phyloP scores from a whole-genome alignment of 179 eudicot genomes.

The Silene coronaria region DNA sequence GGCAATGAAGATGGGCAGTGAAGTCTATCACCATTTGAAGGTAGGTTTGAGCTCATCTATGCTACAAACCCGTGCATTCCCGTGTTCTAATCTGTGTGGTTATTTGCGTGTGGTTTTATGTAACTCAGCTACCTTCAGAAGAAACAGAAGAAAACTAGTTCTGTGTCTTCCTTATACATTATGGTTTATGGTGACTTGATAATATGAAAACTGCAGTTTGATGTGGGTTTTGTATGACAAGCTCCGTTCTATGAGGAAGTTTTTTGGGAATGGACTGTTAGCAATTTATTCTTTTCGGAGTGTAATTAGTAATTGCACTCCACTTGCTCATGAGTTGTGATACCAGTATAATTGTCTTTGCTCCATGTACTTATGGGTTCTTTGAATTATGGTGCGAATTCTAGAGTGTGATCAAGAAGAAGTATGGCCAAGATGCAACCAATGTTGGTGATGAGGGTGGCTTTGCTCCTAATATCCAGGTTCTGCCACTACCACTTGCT shows the following conservation, averaged over 20 bases:
- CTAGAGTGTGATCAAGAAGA: conserved; percentile 93
- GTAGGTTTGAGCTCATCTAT: conserved; percentile 22
- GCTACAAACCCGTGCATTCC: neutral
- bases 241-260: neutral
- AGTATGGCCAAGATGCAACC: conserved; percentile 95
- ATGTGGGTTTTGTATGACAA: neutral
- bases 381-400: conserved; percentile 11
- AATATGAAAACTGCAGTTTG: neutral
- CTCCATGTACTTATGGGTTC: neutral
- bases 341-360: neutral
- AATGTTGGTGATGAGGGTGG: conserved; percentile 99
- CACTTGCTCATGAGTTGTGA: neutral
- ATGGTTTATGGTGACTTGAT: neutral
- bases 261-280: neutral
- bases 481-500: conserved; percentile 24
- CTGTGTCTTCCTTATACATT: no score
- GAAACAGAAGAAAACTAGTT: neutral
- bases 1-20: conserved; percentile 98
- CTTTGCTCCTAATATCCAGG: conserved; percentile 97
- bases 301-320: neutral
- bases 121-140: neutral
- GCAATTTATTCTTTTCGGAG: neutral
- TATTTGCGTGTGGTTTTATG: no score
- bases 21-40: conserved; percentile 89
- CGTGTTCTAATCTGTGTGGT: neutral